Evolutionary conservation across 495 filamentous ascomycete genomes (phyloP).

Genomic region (Daldinia decipiens): DNA sequence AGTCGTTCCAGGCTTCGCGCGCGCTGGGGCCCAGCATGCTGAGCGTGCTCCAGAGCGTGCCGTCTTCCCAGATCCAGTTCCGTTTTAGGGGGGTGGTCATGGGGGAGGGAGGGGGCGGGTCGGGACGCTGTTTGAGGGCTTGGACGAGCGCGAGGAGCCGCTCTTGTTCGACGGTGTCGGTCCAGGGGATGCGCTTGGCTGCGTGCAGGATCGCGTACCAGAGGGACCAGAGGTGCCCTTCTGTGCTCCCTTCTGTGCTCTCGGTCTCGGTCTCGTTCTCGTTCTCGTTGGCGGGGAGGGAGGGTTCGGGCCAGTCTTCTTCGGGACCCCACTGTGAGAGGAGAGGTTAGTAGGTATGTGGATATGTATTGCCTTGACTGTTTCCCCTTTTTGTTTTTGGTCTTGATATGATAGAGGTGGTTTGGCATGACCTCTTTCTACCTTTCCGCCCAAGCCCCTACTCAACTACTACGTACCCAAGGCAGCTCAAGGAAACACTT

Average conservation of each 20-base stretch:
- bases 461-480: not conserved
- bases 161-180: conserved; percentile 11
- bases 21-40: conserved; percentile 14
- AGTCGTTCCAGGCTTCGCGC: conserved; percentile 27
- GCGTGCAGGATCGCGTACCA: conserved; percentile 28
- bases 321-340: conserved; percentile 20
- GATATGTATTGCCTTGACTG: not conserved
- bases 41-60: conserved; percentile 8
- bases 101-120: not conserved
- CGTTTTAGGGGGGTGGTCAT: not conserved
- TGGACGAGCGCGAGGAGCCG: conserved; percentile 14
- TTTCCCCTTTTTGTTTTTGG: too few species aligned
- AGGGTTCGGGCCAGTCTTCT: conserved; percentile 4
- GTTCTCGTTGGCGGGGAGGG: not conserved
- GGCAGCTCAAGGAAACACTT: not conserved
- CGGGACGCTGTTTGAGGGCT: conserved; percentile 6
- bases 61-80: conserved; percentile 12
- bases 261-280: not conserved
- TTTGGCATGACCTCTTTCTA: too few species aligned
- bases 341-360: conserved; percentile 8
- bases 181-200: conserved; percentile 32
- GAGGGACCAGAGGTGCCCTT: conserved; percentile 19
- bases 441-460: too few species aligned
- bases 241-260: not conserved
- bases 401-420: too few species aligned